Conservation (phyloP, 306 rosid genomes). For the barrel medic (Medicago truncatula) region DNA sequence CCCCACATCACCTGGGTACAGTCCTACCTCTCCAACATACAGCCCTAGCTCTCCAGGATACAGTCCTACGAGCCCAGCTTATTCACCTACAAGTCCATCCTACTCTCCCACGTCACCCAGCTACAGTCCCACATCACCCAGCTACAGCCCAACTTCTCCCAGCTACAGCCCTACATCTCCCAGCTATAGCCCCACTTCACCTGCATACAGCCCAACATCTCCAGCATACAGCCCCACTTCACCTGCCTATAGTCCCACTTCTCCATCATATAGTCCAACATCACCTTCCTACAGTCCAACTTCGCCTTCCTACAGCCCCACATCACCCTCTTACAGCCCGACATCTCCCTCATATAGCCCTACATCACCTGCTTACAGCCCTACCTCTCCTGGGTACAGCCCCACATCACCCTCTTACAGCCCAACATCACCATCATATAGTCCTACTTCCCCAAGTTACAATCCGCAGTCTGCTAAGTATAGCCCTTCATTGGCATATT, state of each 20-base stretch:
- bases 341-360: slow-evolving; percentile 85
- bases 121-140: slow-evolving; percentile 78
- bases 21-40: slow-evolving; percentile 95
- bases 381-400: slow-evolving; percentile 85
- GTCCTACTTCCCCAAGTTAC: slow-evolving; percentile 93
- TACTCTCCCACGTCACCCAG: slow-evolving; percentile 91
- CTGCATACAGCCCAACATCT: slow-evolving; percentile 69
- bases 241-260: slow-evolving; percentile 72
- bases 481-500: slow-evolving; percentile 93
- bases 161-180: slow-evolving; percentile 94
- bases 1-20: slow-evolving; percentile 93
- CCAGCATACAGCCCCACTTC: slow-evolving; percentile 88
- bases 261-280: slow-evolving; percentile 69
- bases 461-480: slow-evolving; percentile 94
- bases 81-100: slow-evolving; percentile 95
- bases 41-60: slow-evolving; percentile 98
- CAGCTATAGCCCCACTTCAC: slow-evolving; percentile 72
- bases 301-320: slow-evolving; percentile 80
- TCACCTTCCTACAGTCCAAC: slow-evolving; percentile 89
- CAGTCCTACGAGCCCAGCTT: slow-evolving; percentile 96
- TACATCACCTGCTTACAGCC: slow-evolving; percentile 82
- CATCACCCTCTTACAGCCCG: slow-evolving; percentile 82
- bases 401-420: slow-evolving; percentile 86
- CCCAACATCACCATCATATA: slow-evolving; percentile 81
- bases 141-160: slow-evolving; percentile 75